Evolutionary conservation across 768 basidiomycete genomes (phyloP), one percentile per base, ranked within the genome.

Genomic region (Lactarius vividus): DNA sequence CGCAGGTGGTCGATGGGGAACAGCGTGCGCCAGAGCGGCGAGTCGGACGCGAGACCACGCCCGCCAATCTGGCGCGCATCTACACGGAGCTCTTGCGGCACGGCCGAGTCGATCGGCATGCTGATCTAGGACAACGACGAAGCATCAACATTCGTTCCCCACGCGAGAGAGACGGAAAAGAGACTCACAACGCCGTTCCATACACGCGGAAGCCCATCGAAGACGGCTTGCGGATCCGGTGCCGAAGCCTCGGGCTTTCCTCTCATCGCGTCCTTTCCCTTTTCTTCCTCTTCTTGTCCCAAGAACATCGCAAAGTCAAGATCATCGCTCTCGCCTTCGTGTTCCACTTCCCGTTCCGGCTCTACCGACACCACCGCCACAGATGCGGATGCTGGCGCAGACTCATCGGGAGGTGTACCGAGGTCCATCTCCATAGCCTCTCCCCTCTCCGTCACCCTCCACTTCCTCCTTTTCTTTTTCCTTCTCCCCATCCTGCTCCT

Each of bases 241-340:
- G 39, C 18, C 54, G 70, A 60, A 59, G 72, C 57, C 69, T 39
- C 56, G 0, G 8, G 6, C n/a, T 37, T 15, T 57, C 44, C 28
- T 39, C 59, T 23, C 46, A 37, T 46, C n/a, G 46, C 46, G 4
- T 49, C 59, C 60, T 37, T 65, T 26, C 61, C 59, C 59, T 52
- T 61, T 0, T 66, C 60, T 39, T 87, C 84, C 64, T 89, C 85
- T 64, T 86, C 84, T 53, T 66, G 60, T 40, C 60, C 65, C 44
- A 95, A 76, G 72, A 93, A 88, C 86, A 93, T 90, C 70, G 94
- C 94, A 72, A 96, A 94, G 74, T 94, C 94, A 68, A 87, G 84
- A 35, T 66, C 61, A 10, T 62, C 64, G 75, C 93, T 92, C 62
- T 87, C 85, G 11, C 87, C 82, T 68, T 82, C 84, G 59, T 72